Evolutionary conservation across 2,329 filamentous ascomycete genomes (phyloP), one percentile per base, ranked within the genome.

Genomic region (Penicillium sp.): DNA sequence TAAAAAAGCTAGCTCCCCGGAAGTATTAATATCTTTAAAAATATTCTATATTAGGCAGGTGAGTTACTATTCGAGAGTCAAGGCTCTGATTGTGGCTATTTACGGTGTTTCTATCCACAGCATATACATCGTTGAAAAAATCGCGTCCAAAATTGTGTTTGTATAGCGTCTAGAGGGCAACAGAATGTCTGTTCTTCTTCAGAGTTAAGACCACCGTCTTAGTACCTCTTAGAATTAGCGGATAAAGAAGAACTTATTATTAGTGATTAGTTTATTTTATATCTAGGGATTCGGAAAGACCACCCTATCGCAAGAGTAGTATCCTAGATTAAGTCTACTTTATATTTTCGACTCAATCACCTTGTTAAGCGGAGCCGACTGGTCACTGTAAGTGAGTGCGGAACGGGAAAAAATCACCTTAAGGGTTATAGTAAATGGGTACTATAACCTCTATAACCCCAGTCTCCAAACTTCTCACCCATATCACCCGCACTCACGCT

Each of bases 1-100:
- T 9, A 75, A 72, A 35, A 78, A 76, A 0, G 69, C 64, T 9
- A 75, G 76, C 56, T 79, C 77, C 37, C 77, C 71, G 1, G 72
- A 74, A n/a, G 67, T 63, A 7, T 60, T 58, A 11, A 77, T 67
- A 7, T 60, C 60, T 13, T 55, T 53, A 35, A 61, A 62, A 5
- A 75, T 60, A 44, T 77, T 74, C 69, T 72, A 18, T 7, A n/a
- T 41, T 35, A 11, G 5, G 33, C 10, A 1, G 11, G 27, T 24
- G 50, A 36, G 22, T 24, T n/a, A 50, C 40, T 13, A 18, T 6
- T 24, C 10, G 33, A 60, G 6, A 24, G 6, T 16, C 10, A 16
- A 36, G 10, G 13, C 7, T 39, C 18, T 36, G 6, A 7, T 11
- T 22, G n/a, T 9, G 19, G 18, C 65, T n/a, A n/a, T n/a, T 37